Conservation (phyloP, 140 eudicot genomes). For the Oenanthe javanica region DNA sequence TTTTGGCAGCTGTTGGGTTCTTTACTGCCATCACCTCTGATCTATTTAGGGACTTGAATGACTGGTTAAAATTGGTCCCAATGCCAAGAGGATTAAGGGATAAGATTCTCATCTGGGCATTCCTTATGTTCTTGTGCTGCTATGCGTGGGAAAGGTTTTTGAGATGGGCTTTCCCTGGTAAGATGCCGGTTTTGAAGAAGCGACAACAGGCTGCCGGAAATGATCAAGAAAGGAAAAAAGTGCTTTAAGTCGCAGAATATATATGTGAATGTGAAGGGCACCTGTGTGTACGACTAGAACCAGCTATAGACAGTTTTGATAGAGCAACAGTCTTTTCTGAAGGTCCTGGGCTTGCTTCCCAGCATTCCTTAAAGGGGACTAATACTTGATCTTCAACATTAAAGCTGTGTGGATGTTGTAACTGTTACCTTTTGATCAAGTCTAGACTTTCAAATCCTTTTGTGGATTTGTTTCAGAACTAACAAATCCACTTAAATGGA, state of each 20-base stretch:
- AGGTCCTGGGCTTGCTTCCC: not conserved
- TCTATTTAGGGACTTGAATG: conserved; percentile 66
- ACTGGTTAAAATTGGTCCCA: conserved; percentile 76
- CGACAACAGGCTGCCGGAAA: conserved; percentile 29
- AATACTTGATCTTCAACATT: not conserved
- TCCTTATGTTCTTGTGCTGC: conserved; percentile 58
- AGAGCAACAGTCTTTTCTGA: not conserved
- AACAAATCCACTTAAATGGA: not conserved
- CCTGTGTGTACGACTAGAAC: not conserved
- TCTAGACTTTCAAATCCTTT: not conserved
- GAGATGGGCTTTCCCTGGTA: conserved; percentile 95
- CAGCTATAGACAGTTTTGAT: not conserved
- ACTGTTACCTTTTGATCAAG: not conserved
- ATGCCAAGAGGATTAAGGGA: conserved; percentile 61
- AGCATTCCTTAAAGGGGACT: not conserved
- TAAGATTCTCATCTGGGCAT: conserved; percentile 69
- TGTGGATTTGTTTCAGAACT: not conserved
- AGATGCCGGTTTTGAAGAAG: conserved; percentile 71
- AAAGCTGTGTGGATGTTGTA: not conserved
- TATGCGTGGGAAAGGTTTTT: conserved; percentile 73
- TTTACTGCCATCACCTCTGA: conserved; percentile 73
- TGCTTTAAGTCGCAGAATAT: not conserved
- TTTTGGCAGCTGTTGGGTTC: conserved; percentile 65
- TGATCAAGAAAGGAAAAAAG: conserved; percentile 31
- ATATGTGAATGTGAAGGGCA: not conserved